Evolutionary conservation across 176 grass and related monocot genomes (phyloP).

Genomic region (maize (Zea mays)): DNA sequence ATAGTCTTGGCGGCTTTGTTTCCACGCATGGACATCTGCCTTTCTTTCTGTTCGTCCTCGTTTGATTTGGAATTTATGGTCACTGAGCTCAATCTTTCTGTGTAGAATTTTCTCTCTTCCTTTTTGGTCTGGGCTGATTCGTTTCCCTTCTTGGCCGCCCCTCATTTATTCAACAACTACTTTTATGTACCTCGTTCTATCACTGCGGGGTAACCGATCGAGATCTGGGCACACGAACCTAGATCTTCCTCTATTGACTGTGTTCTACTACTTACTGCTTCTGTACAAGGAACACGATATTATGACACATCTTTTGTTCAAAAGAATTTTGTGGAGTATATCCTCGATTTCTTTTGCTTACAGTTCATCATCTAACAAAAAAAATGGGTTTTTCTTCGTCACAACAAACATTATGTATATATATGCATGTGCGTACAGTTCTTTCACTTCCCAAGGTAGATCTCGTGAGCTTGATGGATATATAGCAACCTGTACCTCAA

Average conservation of each 20-base stretch:
- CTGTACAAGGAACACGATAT: not conserved
- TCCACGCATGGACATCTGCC: not conserved
- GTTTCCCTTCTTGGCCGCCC: not conserved
- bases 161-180: not conserved
- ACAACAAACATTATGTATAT: not conserved
- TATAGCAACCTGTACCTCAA: not conserved
- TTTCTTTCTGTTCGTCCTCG: conserved; percentile 12
- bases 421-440: not conserved
- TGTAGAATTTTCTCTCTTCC: not conserved
- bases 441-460: conserved; percentile 1
- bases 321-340: not conserved
- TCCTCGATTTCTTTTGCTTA: not conserved
- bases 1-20: too few species aligned
- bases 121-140: not conserved
- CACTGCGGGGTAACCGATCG: not conserved
- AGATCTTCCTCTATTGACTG: not conserved
- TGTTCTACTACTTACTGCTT: not conserved
- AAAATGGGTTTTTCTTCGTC: not conserved
- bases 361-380: not conserved
- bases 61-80: not conserved
- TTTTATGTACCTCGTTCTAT: not conserved
- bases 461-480: not conserved
- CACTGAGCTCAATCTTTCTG: not conserved
- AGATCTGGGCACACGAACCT: conserved; percentile 31
- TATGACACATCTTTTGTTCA: not conserved